Evolutionary conservation across 1,284 basidiomycete species (phyloP).

Genomic region (Malassezia vespertilionis): DNA sequence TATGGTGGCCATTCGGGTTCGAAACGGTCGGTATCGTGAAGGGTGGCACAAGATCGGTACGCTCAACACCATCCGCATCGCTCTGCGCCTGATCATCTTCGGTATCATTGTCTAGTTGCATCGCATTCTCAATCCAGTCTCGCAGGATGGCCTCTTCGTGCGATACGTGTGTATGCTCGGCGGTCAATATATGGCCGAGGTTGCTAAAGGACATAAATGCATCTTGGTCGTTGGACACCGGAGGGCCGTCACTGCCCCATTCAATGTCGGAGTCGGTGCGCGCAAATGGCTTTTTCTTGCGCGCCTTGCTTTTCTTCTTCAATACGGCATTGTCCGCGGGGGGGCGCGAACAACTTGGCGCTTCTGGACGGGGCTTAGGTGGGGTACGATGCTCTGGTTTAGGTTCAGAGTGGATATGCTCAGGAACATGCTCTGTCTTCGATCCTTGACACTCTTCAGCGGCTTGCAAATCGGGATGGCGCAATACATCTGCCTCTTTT

Average conservation of each 20-base stretch:
- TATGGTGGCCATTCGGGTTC: constrained; percentile 3
- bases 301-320: not conserved
- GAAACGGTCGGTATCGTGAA: not conserved
- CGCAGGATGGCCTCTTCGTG: constrained; percentile 35
- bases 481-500: too few species aligned
- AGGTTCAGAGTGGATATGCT: too few species aligned
- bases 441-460: too few species aligned
- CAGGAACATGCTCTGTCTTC: too few species aligned
- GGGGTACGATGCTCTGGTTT: too few species aligned
- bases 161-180: constrained; percentile 15
- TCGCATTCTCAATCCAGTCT: constrained; percentile 41
- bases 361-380: too few species aligned
- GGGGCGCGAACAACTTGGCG: too few species aligned
- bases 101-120: constrained; percentile 5
- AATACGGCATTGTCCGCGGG: too few species aligned
- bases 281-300: constrained; percentile 11
- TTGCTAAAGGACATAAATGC: constrained; percentile 7
- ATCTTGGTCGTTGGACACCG: constrained; percentile 4
- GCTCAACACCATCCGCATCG: constrained; percentile 13
- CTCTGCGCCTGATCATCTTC: constrained; percentile 13
- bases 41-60: constrained; percentile 6
- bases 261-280: constrained; percentile 35
- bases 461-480: too few species aligned
- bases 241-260: constrained; percentile 41
- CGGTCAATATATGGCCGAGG: constrained; percentile 3